Percentiles rank a stretch among this genome's conserved stretches.
Conservation (phyloP, 257 asterid genomes). For the Salvia miltiorrhiza region DNA sequence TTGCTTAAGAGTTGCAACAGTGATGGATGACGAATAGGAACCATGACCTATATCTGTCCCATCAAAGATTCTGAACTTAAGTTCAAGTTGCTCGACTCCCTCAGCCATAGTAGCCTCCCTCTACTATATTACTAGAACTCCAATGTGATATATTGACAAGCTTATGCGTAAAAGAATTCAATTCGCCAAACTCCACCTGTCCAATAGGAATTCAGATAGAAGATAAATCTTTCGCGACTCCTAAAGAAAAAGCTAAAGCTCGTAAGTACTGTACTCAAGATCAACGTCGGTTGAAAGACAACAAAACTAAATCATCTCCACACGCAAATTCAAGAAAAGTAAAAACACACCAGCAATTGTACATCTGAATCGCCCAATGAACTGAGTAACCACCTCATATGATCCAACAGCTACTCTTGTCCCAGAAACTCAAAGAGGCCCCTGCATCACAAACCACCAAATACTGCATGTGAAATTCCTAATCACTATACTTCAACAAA, state of each 20-base stretch:
- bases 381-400: slow-evolving; percentile 43
- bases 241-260: not conserved
- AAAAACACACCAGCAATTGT: slow-evolving; percentile 32
- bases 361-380: slow-evolving; percentile 34
- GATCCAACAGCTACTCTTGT: slow-evolving; percentile 36
- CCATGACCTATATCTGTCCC: slow-evolving; percentile 67
- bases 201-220: slow-evolving; percentile 10
- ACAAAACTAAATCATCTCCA: slow-evolving; percentile 15
- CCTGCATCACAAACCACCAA: slow-evolving; percentile 26
- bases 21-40: slow-evolving; percentile 42
- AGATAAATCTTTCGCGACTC: slow-evolving; percentile 1
- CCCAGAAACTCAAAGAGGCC: slow-evolving; percentile 24
- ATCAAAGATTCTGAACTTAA: slow-evolving; percentile 65
- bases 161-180: slow-evolving; percentile 16
- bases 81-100: slow-evolving; percentile 44
- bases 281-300: not conserved
- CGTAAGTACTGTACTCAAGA: not conserved
- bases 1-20: slow-evolving; percentile 46
- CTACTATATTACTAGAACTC: slow-evolving; percentile 18
- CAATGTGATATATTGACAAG: slow-evolving; percentile 23
- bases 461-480: slow-evolving; percentile 8
- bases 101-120: slow-evolving; percentile 41
- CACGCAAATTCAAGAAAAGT: slow-evolving; percentile 13
- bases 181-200: slow-evolving; percentile 37
- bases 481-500: not conserved